Evolutionary conservation across 495 filamentous ascomycete species (phyloP), one percentile per base, ranked within the genome.

Genomic region (Halenospora varia): DNA sequence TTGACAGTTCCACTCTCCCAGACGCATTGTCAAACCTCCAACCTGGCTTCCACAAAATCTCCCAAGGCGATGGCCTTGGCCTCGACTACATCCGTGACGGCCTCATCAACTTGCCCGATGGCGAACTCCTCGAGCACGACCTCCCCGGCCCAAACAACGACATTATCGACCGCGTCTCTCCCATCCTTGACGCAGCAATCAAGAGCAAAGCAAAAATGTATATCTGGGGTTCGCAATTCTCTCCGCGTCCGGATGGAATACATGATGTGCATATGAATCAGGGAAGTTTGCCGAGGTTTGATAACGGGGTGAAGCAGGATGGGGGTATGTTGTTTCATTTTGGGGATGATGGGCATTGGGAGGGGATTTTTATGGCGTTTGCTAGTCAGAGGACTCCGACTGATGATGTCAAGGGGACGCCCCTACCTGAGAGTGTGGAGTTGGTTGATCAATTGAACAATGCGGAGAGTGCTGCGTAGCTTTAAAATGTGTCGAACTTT

Each of bases 181-280:
- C 71, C 11, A 69, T 74, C 41, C 52, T 75, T 0, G 61, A 60
- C 10, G 60, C 66, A 25, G 71, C 71, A 2, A 68, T 75, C 51
- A 66, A 62, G 48, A 10, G 62, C 17, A 67, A 70, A 29, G 69
- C 71, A 9, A 68, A 61, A 2, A 57, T 67, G 24, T 75, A 70
- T 53, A 66, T 75, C 29, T 55, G 41, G 17, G 52, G 52, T 18
- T 25, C 17, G 6, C 1, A 55, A 35, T 55, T 45, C 40, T 35
- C 29, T 35, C 29, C 29, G 6, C 4, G 29, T 4, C 17, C 17
- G 18, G 41, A 25, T n/a, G 72, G 71, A 2, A 76, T 76, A 26
- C 73, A 76, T 57, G 68, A 76, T 59, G 59, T 76, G 2, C 73
- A 76, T 57, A 73, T 75, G 73, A 76, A 76, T 57, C 73, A 76